These are phyloP conservation scores for Aspergillus sojae DNA, from an alignment of 2,329 filamentous ascomycete genomes.

Conservation along the genomic window DNA sequence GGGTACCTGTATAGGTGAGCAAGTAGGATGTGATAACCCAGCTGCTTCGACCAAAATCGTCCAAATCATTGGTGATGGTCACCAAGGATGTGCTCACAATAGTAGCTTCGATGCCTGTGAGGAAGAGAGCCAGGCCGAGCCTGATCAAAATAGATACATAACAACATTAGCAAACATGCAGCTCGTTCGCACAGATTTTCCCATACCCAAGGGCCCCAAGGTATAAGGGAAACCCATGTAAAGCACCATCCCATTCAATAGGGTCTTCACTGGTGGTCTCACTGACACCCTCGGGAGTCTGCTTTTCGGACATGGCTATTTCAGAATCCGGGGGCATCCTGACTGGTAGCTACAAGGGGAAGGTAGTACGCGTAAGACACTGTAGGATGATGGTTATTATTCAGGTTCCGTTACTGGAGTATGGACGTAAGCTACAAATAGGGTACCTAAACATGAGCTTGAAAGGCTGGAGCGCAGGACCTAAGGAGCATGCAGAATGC, in stretches of 20 bases:
- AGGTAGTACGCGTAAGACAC: not conserved
- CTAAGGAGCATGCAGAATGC: not conserved
- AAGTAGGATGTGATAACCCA: slow-evolving; percentile 56
- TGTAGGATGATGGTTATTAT: not conserved
- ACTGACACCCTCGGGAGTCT: not conserved
- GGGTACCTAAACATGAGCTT: not conserved
- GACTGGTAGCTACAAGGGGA: not conserved
- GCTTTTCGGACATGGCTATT: not conserved
- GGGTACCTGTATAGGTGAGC: slow-evolving; percentile 51
- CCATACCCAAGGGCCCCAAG: not conserved
- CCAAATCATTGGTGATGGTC: slow-evolving; percentile 46
- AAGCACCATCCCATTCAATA: not conserved
- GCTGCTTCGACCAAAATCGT: slow-evolving; percentile 38
- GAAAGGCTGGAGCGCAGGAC: not conserved
- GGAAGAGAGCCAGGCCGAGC: slow-evolving; percentile 36
- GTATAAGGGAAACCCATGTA: not conserved
- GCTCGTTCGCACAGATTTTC: not conserved
- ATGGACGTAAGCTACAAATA: not conserved
- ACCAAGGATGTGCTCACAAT: slow-evolving; percentile 57
- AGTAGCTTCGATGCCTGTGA: slow-evolving; percentile 53
- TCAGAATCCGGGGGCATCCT: not conserved
- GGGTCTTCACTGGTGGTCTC: not conserved
- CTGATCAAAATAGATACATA: not conserved
- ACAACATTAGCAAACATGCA: not conserved
- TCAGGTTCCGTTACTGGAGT: not conserved